Conservation (phyloP, 176 grass and related monocot genomes). For the Oryza meyeriana region DNA sequence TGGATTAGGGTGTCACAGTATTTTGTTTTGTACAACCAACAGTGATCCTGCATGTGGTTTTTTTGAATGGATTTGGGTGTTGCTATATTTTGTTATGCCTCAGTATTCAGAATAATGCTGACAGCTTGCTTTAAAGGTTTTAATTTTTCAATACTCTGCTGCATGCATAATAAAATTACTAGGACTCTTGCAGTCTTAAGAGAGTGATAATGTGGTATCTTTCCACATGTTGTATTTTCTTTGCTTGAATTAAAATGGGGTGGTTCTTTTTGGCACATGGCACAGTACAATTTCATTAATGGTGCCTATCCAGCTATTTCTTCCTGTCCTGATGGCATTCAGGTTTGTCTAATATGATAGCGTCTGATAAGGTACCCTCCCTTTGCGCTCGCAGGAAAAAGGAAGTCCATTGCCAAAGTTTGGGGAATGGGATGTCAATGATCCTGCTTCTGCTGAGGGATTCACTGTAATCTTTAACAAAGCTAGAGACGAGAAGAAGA, state of each 20-base stretch:
- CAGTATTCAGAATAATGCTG: not conserved
- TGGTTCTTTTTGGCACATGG: not conserved
- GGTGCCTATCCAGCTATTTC: not conserved
- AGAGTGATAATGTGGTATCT: not conserved
- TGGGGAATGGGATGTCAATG: slow-evolving; percentile 40
- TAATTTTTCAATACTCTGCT: not conserved
- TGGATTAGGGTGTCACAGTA: not conserved
- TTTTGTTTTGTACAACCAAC: not conserved
- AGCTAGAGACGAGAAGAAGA: slow-evolving; percentile 51
- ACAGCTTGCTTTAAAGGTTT: not conserved
- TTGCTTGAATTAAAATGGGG: not conserved
- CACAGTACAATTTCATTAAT: not conserved
- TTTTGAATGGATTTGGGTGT: not conserved
- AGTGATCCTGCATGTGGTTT: not conserved
- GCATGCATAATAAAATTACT: not conserved
- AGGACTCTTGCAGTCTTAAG: not conserved
- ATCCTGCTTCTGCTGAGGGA: slow-evolving; percentile 41
- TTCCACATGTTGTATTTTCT: not conserved
- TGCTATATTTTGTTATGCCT: slow-evolving; percentile 1
- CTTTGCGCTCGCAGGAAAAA: slow-evolving; percentile 5
- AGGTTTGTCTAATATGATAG: not conserved
- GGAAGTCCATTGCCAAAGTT: slow-evolving; percentile 29
- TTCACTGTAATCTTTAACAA: slow-evolving; percentile 56
- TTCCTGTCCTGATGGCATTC: not conserved
- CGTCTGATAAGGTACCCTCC: not conserved